Conservation (phyloP, 208 protist genomes). For the Trypanosoma boissoni region DNA sequence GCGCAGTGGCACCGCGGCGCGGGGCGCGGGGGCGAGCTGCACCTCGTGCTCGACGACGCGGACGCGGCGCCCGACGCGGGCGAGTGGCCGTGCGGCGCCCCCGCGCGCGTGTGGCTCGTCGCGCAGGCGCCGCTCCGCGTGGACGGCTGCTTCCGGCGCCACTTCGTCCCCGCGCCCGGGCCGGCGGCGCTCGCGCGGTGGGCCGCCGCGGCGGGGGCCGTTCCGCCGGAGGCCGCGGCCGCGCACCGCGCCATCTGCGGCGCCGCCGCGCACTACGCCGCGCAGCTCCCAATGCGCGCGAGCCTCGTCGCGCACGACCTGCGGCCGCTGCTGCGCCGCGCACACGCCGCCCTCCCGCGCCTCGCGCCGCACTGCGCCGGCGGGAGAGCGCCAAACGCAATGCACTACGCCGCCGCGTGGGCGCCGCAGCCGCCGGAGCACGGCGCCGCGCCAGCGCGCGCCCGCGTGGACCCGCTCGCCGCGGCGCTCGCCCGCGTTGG, state of each 20-base stretch:
- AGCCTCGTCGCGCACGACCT: conserved; percentile 61
- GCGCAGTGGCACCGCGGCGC: too few species aligned
- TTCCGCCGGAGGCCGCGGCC: conserved; percentile 6
- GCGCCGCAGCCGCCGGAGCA: conserved; percentile 15
- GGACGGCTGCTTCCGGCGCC: too few species aligned
- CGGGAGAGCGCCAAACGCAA: conserved; percentile 41
- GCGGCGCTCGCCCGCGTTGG: conserved; percentile 54
- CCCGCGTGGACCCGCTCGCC: conserved; percentile 37
- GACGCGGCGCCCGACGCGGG: conserved; percentile 56
- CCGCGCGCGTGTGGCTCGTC: conserved; percentile 57
- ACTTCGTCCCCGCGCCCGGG: too few species aligned
- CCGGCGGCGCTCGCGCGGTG: too few species aligned
- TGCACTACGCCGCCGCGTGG: conserved; percentile 67
- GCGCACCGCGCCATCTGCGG: conserved; percentile 19
- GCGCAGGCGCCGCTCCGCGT: neutral
- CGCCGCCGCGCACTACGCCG: conserved; percentile 62
- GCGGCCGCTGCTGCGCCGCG: conserved; percentile 56
- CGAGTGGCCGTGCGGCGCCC: conserved; percentile 33
- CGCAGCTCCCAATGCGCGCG: conserved; percentile 69
- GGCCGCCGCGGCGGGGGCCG: too few species aligned
- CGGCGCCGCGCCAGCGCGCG: neutral
- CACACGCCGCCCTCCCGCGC: conserved; percentile 52
- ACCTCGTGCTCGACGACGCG: conserved; percentile 83
- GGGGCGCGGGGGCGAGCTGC: conserved; percentile 38
- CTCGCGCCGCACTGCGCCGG: conserved; percentile 22